Percentiles rank a stretch among this genome's conserved stretches.
These are phyloP conservation scores for Nicotiana knightiana DNA, from an alignment of 257 asterid species.

Conservation along the genomic window DNA sequence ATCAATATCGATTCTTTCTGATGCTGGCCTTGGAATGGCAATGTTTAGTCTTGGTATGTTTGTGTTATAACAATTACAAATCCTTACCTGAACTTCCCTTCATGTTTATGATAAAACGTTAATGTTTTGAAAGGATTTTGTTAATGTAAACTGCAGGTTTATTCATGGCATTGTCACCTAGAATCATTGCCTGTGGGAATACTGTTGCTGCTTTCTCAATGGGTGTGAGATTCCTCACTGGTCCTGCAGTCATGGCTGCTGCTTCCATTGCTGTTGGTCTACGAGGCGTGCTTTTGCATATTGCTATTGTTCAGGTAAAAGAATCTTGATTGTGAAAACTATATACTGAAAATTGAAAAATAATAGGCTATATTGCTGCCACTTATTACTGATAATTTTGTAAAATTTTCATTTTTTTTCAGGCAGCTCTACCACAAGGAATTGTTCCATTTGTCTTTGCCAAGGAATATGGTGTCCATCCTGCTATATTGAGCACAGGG, in stretches of 20 bases:
- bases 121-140: neutral
- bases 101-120: neutral
- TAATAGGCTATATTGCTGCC: no score
- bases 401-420: neutral
- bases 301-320: slow-evolving; percentile 39
- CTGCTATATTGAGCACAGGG: slow-evolving; percentile 46
- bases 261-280: slow-evolving; percentile 38
- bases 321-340: no score
- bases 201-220: slow-evolving; percentile 35
- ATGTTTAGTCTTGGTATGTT: slow-evolving; percentile 49
- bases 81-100: neutral
- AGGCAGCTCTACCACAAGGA: slow-evolving; percentile 51
- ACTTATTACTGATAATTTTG: neutral
- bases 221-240: slow-evolving; percentile 36
- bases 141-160: slow-evolving; percentile 25
- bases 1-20: slow-evolving; percentile 38
- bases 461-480: slow-evolving; percentile 45
- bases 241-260: slow-evolving; percentile 53
- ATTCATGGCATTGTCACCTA: slow-evolving; percentile 46
- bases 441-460: slow-evolving; percentile 46
- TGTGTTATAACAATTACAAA: neutral
- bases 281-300: slow-evolving; percentile 31
- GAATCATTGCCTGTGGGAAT: slow-evolving; percentile 45
- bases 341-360: neutral
- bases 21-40: slow-evolving; percentile 54